Percentiles rank a stretch among this genome's conserved stretches.
These are phyloP conservation scores for Bromus sterilis DNA, from an alignment of 176 grass and related monocot genomes.

Conservation along the genomic window DNA sequence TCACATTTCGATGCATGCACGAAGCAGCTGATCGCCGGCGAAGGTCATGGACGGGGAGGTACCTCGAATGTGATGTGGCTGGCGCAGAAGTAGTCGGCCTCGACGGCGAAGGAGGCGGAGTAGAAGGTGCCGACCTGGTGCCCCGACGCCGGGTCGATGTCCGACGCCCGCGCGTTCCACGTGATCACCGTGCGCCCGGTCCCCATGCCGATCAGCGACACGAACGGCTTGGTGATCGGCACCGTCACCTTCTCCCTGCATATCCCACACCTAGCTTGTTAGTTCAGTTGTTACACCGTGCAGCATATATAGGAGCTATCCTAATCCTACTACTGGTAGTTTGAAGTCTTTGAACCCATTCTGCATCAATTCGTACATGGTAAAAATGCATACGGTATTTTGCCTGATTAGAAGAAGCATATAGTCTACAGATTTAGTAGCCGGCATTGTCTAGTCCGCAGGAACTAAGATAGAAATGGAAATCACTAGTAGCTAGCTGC, in stretches of 20 bases:
- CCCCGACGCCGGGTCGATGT: constrained; percentile 37
- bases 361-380: not conserved
- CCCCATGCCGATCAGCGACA: constrained; percentile 68
- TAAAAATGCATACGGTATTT: not conserved
- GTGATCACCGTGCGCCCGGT: constrained; percentile 64
- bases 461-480: not conserved
- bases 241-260: constrained; percentile 91
- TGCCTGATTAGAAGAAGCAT: not conserved
- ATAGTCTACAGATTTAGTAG: not conserved
- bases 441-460: not conserved
- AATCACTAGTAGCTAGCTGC: not conserved
- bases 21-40: not conserved
- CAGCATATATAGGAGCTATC: not conserved
- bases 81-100: constrained; percentile 89
- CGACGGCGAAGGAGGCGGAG: constrained; percentile 79
- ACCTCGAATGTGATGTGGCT: constrained; percentile 88
- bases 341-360: not conserved
- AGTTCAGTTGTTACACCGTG: not conserved
- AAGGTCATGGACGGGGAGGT: not conserved
- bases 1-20: not conserved
- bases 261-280: not conserved
- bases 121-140: constrained; percentile 64
- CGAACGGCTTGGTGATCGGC: constrained; percentile 79
- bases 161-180: constrained; percentile 60
- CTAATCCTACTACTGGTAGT: not conserved